Evolutionary conservation across 1,284 basidiomycete species (phyloP).

Genomic region (Ceratobasidium sp.): DNA sequence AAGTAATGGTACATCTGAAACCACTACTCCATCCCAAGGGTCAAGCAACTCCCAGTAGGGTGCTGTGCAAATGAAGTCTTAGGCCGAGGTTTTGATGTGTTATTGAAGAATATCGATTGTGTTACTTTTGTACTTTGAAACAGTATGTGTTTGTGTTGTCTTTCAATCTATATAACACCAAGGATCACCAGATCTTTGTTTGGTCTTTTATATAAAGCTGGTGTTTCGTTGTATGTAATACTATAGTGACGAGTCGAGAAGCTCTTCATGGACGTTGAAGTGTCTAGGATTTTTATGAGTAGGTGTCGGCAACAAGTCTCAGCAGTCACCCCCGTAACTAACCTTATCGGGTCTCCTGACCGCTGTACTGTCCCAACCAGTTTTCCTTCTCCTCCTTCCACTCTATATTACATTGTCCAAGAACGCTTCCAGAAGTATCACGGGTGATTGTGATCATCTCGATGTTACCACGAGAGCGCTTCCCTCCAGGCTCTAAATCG

Average conservation of each 20-base stretch:
- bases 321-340: not conserved
- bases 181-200: too few relatives aligned
- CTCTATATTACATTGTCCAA: constrained; percentile 79
- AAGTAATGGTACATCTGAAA: not conserved
- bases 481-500: constrained; percentile 54
- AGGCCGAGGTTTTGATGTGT: too few relatives aligned
- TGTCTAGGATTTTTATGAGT: constrained; percentile 56
- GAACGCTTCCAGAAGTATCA: constrained; percentile 65
- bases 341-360: constrained; percentile 70
- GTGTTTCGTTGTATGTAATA: constrained; percentile 41
- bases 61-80: too few relatives aligned
- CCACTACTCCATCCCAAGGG: not conserved
- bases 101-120: too few relatives aligned
- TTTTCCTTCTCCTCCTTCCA: constrained; percentile 57
- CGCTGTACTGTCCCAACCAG: constrained; percentile 62
- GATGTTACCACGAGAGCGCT: constrained; percentile 57
- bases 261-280: constrained; percentile 86
- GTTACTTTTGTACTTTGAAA: too few relatives aligned
- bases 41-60: too few relatives aligned
- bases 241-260: constrained; percentile 54
- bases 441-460: constrained; percentile 80
- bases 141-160: too few relatives aligned
- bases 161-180: too few relatives aligned
- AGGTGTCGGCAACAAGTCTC: constrained; percentile 45
- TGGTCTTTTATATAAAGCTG: too few relatives aligned